Base-by-base conservation (phyloP, 352 stramenopile species). In the Globisporangium okanoganense region DNA sequence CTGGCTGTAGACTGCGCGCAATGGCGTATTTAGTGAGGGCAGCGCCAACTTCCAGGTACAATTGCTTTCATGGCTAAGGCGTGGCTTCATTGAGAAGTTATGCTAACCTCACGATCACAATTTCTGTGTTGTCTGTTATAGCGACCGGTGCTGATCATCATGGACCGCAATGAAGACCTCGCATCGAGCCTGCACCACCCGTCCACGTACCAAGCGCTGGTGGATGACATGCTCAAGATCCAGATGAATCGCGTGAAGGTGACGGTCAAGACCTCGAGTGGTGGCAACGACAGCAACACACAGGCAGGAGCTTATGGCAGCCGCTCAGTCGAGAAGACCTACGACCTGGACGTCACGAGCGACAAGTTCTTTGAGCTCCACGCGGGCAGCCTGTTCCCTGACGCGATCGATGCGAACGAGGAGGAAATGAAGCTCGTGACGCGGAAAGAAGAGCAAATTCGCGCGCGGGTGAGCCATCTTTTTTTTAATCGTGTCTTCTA, bases 81-180 rank as follows among this genome's bases (percentile, higher is more conserved):
- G 2, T 45, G 16, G 40, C 9, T 22, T 45, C 40, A 0, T 22
- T 45, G 9, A n/a, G n/a, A n/a, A n/a, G n/a, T 5, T 18, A 45
- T 45, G 35, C 14, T 27, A 25, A 56, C 6, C 10, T 20, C 0
- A 47, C 18, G 35, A 2, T 16, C 16, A 24, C 40, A 22, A 12
- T 41, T 4, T 22, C 29, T 24, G 16, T 40, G n/a, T 14, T 60
- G 22, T 43, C 12, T 53, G 27, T 6, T 56, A 33, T 47, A 97
- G 78, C 83, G 96, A 58, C 96, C 97, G 0, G 84, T 99, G 20
- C 62, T 99, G 57, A 94, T 99, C 40, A 95, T 99, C 58, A 86
- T 99, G 76, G 96, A 99, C 72, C 95, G 97, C 14, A 98, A 97
- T 67, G 89, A 97, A 72, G 96, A 99, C 72, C 78, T 99, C 24